phyloP scores from a whole-genome alignment of 306 rosid species.

The Parietaria judaica region DNA sequence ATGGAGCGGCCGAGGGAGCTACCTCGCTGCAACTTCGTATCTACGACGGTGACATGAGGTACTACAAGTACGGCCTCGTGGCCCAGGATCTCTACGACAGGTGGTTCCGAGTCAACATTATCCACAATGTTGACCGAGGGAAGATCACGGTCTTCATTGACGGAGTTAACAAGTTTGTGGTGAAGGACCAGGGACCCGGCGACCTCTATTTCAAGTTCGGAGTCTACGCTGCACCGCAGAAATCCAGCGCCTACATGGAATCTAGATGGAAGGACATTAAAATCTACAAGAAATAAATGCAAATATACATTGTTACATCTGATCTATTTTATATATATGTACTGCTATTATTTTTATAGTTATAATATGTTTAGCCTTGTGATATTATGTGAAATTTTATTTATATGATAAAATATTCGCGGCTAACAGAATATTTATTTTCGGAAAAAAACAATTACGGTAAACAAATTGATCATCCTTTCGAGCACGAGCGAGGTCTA shows the following conservation, averaged over 20 bases:
- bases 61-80: conserved; percentile 15
- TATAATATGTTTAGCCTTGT: background rate
- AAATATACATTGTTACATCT: too few species aligned
- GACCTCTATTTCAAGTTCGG: conserved; percentile 29
- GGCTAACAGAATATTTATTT: background rate
- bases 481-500: too few species aligned
- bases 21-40: conserved; percentile 20
- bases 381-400: background rate
- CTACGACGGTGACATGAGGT: conserved; percentile 20
- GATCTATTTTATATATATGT: too few species aligned
- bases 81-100: conserved; percentile 21
- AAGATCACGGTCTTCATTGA: conserved; percentile 20
- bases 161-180: conserved; percentile 19
- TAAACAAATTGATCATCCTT: too few species aligned
- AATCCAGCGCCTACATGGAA: conserved; percentile 28
- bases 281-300: conserved; percentile 17
- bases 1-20: conserved; percentile 25
- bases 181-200: conserved; percentile 22
- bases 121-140: conserved; percentile 26
- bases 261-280: conserved; percentile 25
- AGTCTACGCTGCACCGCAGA: conserved; percentile 25
- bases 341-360: background rate
- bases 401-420: too few species aligned
- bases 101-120: conserved; percentile 30
- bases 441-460: too few species aligned